Evolutionary conservation across 129 eudicot genomes (phyloP).

Genomic region (Flaveria sonorensis): DNA sequence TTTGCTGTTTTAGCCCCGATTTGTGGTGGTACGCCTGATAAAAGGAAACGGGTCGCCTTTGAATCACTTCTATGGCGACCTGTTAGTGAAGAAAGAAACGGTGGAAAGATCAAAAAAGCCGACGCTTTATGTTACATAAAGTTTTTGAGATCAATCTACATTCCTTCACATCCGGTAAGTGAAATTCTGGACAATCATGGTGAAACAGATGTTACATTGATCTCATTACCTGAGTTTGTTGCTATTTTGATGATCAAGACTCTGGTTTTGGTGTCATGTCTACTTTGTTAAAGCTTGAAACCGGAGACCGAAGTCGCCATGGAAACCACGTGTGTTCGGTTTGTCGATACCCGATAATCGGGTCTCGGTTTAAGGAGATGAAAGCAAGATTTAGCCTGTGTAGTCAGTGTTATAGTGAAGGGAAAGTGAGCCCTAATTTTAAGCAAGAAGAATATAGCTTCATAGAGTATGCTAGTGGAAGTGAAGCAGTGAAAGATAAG

Average conservation of each 20-base stretch:
- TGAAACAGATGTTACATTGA: constrained; percentile 62
- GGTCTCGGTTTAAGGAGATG: constrained; percentile 85
- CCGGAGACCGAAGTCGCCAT: constrained; percentile 78
- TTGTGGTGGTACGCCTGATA: constrained; percentile 79
- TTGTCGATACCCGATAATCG: constrained; percentile 87
- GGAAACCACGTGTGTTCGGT: constrained; percentile 67
- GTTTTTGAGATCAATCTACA: constrained; percentile 75
- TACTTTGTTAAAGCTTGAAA: constrained; percentile 70
- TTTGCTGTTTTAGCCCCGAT: constrained; percentile 85
- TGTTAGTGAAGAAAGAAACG: constrained; percentile 44
- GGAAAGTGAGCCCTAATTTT: constrained; percentile 76
- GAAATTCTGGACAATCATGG: constrained; percentile 78
- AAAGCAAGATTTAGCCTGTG: constrained; percentile 74
- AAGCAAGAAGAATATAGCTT: constrained; percentile 82
- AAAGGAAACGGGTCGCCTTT: constrained; percentile 74
- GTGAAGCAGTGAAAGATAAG: constrained; percentile 87
- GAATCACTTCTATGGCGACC: constrained; percentile 88
- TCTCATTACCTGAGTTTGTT: constrained; percentile 65
- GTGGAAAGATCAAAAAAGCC: constrained; percentile 50
- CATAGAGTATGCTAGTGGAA: constrained; percentile 71
- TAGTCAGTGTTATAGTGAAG: constrained; percentile 86
- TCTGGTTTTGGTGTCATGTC: constrained; percentile 88
- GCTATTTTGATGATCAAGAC: constrained; percentile 82
- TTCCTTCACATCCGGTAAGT: constrained; percentile 58
- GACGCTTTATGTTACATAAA: constrained; percentile 71